Percentiles rank a stretch among this genome's conserved stretches.
phyloP scores from a whole-genome alignment of 768 basidiomycete genomes.

The Russula dissimulans region DNA sequence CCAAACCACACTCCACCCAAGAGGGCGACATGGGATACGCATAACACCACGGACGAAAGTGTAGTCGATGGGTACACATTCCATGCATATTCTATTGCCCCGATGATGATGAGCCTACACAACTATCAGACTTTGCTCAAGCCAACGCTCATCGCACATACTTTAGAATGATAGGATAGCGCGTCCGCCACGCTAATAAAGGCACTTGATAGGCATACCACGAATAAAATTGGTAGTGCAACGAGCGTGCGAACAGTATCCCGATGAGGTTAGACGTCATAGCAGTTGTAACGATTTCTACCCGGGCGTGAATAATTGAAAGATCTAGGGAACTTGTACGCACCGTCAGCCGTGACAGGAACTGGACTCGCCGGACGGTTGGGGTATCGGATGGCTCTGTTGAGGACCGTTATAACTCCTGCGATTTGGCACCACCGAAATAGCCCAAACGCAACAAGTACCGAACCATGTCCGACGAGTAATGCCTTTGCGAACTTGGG shows the following conservation, averaged over 20 bases:
- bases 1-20: constrained; percentile 49
- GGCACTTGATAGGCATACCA: constrained; percentile 95
- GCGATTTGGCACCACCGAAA: constrained; percentile 69
- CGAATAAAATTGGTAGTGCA: constrained; percentile 97
- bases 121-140: constrained; percentile 1
- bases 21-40: constrained; percentile 42
- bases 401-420: constrained; percentile 49
- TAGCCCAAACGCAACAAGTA: constrained; percentile 56
- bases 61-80: constrained; percentile 77
- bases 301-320: background rate
- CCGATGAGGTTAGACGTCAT: constrained; percentile 92
- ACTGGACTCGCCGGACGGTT: constrained; percentile 37
- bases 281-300: constrained; percentile 72
- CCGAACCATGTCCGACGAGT: constrained; percentile 53
- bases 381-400: constrained; percentile 45
- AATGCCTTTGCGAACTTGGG: constrained; percentile 50
- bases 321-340: constrained; percentile 24
- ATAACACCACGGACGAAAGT: constrained; percentile 49
- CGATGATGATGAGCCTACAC: constrained; percentile 49
- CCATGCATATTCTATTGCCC: constrained; percentile 77
- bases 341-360: constrained; percentile 55
- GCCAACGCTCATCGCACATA: constrained; percentile 29
- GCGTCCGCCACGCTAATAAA: constrained; percentile 68
- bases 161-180: constrained; percentile 54
- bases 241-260: constrained; percentile 81